Evolutionary conservation across 2,329 filamentous ascomycete species (phyloP).

Genomic region (Trichoderma gracile): DNA sequence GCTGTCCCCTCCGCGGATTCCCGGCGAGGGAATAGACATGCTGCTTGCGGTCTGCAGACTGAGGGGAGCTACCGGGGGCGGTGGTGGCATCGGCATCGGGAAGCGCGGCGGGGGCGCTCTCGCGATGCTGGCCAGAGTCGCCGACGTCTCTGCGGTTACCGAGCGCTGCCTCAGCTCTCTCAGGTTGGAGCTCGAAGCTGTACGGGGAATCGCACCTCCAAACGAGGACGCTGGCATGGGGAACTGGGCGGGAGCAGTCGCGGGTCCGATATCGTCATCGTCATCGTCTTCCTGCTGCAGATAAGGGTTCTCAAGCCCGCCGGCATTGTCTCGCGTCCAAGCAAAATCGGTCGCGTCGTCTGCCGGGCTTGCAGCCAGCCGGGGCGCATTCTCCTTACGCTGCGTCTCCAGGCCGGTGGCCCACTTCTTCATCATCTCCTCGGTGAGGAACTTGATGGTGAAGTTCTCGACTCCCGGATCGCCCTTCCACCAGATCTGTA

Average conservation of each 20-base stretch:
- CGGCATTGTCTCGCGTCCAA: conserved; percentile 70
- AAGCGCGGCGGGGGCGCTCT: conserved; percentile 70
- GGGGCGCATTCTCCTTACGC: conserved; percentile 60
- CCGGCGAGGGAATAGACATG: conserved; percentile 57
- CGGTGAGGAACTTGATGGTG: conserved; percentile 87
- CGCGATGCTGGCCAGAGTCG: conserved; percentile 57
- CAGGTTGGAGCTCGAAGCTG: conserved; percentile 70
- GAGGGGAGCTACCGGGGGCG: conserved; percentile 47
- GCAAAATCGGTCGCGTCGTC: conserved; percentile 70
- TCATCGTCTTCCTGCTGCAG: conserved; percentile 63
- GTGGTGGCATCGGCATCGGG: conserved; percentile 60
- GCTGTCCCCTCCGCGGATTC: conserved; percentile 67
- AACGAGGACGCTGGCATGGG: conserved; percentile 35
- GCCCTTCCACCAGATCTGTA: conserved; percentile 98
- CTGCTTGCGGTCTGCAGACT: conserved; percentile 64
- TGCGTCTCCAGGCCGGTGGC: conserved; percentile 75
- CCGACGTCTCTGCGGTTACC: conserved; percentile 68
- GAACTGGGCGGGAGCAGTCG: conserved; percentile 41
- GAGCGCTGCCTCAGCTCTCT: conserved; percentile 77
- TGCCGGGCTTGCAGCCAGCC: conserved; percentile 50
- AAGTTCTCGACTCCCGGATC: conserved; percentile 96
- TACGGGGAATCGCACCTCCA: conserved; percentile 36
- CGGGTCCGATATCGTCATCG: conserved; percentile 54
- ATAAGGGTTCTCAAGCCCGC: conserved; percentile 79
- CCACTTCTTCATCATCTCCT: conserved; percentile 94